Evolutionary conservation across 345 rosid species (phyloP).

Genomic region (Hevea brasiliensis): DNA sequence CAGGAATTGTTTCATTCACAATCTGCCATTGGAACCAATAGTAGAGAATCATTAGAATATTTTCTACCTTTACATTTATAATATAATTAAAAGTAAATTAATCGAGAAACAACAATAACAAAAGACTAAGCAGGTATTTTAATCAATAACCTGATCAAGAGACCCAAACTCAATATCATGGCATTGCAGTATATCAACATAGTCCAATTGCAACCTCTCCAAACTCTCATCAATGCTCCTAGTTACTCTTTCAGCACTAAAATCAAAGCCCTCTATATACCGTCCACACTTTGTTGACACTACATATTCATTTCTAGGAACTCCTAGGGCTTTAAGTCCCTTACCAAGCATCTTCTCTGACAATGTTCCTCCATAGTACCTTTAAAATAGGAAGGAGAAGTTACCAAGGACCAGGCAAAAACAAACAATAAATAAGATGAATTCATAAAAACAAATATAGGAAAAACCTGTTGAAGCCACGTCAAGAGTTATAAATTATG

Average conservation of each 20-base stretch:
- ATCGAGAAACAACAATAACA: neutral
- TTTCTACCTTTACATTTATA: neutral
- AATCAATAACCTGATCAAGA: slow-evolving; percentile 68
- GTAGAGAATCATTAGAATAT: neutral
- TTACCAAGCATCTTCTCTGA: slow-evolving; percentile 92
- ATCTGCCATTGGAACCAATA: slow-evolving; percentile 42
- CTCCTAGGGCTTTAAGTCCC: slow-evolving; percentile 72
- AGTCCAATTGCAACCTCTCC: slow-evolving; percentile 82
- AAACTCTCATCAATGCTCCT: slow-evolving; percentile 84
- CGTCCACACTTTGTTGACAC: slow-evolving; percentile 92
- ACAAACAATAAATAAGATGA: neutral
- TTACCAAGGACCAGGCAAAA: neutral
- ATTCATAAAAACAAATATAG: neutral
- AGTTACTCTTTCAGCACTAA: slow-evolving; percentile 86
- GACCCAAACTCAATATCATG: slow-evolving; percentile 88
- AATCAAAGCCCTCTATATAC: slow-evolving; percentile 81
- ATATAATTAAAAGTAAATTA: neutral
- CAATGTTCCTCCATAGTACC: slow-evolving; percentile 88
- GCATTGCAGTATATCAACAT: slow-evolving; percentile 88
- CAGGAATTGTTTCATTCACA: slow-evolving; percentile 90
- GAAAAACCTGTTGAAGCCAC: neutral
- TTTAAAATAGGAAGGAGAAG: slow-evolving; percentile 13
- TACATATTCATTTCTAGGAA: slow-evolving; percentile 66
- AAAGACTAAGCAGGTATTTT: neutral
- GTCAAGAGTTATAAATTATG: neutral